Evolutionary conservation across 805 yeast species (phyloP), one percentile per base, ranked within the genome.

Genomic region (Maudiozyma serrabonitensis): DNA sequence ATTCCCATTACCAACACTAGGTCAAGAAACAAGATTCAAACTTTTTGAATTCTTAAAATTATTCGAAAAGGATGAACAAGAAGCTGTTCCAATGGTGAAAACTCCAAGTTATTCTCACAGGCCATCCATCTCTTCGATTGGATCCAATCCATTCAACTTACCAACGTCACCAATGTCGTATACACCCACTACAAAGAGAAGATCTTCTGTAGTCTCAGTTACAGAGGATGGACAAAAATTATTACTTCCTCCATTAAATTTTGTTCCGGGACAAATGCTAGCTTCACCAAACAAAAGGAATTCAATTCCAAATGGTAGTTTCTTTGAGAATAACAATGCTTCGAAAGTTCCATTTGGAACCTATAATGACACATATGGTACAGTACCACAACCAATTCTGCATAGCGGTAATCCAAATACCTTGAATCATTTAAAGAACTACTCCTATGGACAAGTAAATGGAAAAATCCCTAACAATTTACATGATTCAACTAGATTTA

Each of bases 191-290:
- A 12, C 50, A 32, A 47, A 49, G 41, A 48, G 55, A 40, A 50
- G 53, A 52, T 41, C 47, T 5, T 52, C 55, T 12, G 46, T 52
- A 1, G 48, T 52, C 18, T 50, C 55, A 12, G 42, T 50, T 11
- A 45, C 51, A 28, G 53, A 52, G 43, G 53, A 52, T 46, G 55
- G 55, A 15, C 50, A 50, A 35, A 50, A 50, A 19, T 42, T 50
- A 39, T 42, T 52, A 41, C 34, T 52, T 23, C 55, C 55, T 26
- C 55, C 55, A 15, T 45, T 52, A 18, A 50, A 50, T 39, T 50
- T 52, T 34, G 50, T 49, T n/a, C 50, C 54, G 32, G 43, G 43
- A 16, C 47, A 21, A 26, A n/a, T 37, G 11, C 6, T 28, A n/a
- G 16, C 41, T 12, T 19, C 32, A 6, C 11, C 31, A 19, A 26